Evolutionary conservation across 1,139 yeast species (phyloP).

Genomic region (Candida sp.): DNA sequence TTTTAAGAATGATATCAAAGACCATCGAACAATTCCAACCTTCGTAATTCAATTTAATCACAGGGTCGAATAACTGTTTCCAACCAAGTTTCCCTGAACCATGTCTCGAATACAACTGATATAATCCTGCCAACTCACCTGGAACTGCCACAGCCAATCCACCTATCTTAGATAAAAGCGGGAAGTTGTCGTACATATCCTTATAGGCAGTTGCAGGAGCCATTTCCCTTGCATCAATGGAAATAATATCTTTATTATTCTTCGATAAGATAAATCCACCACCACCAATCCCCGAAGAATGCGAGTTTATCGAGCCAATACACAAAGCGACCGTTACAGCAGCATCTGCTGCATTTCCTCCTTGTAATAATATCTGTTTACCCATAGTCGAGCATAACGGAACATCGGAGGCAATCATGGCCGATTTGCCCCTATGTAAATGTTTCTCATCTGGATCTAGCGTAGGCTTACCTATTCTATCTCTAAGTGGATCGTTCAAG

Average conservation of each 20-base stretch:
- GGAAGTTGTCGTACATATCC: conserved; percentile 59
- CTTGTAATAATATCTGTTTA: conserved; percentile 52
- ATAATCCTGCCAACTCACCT: conserved; percentile 83
- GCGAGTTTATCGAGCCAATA: conserved; percentile 79
- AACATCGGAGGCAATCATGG: conserved; percentile 78
- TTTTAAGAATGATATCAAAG: conserved; percentile 31
- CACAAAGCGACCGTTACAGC: conserved; percentile 88
- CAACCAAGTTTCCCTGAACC: conserved; percentile 73
- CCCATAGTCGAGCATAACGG: conserved; percentile 73
- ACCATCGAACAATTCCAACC: conserved; percentile 65
- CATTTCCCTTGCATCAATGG: conserved; percentile 84
- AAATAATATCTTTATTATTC: conserved; percentile 40
- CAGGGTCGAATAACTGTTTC: conserved; percentile 75
- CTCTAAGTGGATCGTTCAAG: conserved; percentile 23
- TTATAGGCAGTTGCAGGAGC: conserved; percentile 67
- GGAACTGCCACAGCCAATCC: conserved; percentile 88
- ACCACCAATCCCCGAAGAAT: conserved; percentile 92
- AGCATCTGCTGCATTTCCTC: conserved; percentile 88
- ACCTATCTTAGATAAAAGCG: conserved; percentile 58
- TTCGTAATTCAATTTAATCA: conserved; percentile 56
- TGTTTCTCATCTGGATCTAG: conserved; percentile 28
- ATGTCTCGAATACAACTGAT: conserved; percentile 53
- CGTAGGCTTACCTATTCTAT: conserved; percentile 31
- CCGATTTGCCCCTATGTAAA: conserved; percentile 34
- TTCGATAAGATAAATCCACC: conserved; percentile 75